These are phyloP conservation scores for Trichoderma guizhouense DNA, from an alignment of 2,329 filamentous ascomycete genomes.

Conservation along the genomic window DNA sequence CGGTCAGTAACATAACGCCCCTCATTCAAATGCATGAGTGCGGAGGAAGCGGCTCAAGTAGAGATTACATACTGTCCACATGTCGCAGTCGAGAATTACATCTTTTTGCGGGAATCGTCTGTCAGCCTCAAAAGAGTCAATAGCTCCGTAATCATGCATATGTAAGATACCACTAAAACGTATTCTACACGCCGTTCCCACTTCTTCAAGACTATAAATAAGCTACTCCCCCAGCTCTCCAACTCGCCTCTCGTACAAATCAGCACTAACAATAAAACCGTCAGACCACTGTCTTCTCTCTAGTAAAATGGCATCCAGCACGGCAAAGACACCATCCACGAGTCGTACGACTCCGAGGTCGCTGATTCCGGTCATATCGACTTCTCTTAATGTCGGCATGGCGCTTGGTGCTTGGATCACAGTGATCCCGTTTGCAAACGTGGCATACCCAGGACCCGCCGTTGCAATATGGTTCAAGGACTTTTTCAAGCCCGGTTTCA, in stretches of 20 bases:
- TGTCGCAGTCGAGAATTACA: neutral
- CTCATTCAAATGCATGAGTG: neutral
- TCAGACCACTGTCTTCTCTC: neutral
- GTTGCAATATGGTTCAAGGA: constrained; percentile 20
- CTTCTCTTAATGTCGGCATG: constrained; percentile 18
- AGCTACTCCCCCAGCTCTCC: neutral
- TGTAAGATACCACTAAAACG: neutral
- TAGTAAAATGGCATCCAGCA: neutral
- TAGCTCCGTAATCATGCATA: neutral
- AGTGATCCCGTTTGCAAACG: constrained; percentile 16
- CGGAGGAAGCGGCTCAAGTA: neutral
- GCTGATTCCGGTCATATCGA: neutral
- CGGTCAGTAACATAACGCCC: neutral
- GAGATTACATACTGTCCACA: neutral
- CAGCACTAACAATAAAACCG: neutral
- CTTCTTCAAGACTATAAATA: neutral
- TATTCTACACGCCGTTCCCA: neutral
- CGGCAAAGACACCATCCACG: neutral
- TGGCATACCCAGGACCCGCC: constrained; percentile 18
- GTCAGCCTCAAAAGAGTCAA: neutral
- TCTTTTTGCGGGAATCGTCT: neutral
- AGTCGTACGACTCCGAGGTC: neutral
- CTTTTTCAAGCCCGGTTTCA: constrained; percentile 22
- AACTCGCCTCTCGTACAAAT: neutral
- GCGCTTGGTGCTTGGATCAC: constrained; percentile 20